A percentile compares a stretch with the other conserved stretches of the same genome.
phyloP scores from a whole-genome alignment of 2,329 filamentous ascomycete species.

The Apiospora phragmitis region DNA sequence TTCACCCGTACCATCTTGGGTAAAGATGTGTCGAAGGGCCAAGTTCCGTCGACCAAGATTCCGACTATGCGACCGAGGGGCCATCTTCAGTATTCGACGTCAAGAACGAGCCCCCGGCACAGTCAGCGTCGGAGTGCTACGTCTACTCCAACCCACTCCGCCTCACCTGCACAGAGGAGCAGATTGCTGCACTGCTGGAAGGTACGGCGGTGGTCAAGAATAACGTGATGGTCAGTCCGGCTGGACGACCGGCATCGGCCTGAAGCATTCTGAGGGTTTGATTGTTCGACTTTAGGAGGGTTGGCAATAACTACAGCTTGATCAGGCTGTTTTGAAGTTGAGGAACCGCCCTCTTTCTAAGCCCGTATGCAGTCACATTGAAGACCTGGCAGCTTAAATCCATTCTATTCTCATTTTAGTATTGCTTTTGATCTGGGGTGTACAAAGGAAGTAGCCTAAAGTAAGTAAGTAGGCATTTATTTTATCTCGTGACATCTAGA shows the following conservation, averaged over 20 bases:
- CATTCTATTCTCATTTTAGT: no score
- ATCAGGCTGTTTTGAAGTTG: no score
- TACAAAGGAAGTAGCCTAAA: no score
- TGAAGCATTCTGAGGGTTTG: not conserved
- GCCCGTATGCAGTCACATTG: no score
- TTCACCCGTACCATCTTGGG: constrained; percentile 49
- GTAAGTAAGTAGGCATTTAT: no score
- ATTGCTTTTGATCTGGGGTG: no score
- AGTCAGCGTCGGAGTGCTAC: constrained; percentile 13
- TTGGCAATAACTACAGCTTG: no score
- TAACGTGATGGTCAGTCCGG: constrained; percentile 12
- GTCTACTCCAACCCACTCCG: constrained; percentile 7
- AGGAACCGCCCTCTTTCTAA: no score
- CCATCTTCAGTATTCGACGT: constrained; percentile 17
- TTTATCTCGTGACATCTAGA: not conserved
- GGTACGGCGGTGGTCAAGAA: constrained; percentile 15
- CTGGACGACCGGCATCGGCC: constrained; percentile 1
- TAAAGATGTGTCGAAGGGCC: constrained; percentile 53
- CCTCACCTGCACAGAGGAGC: constrained; percentile 10
- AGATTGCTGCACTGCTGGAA: constrained; percentile 10
- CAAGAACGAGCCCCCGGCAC: constrained; percentile 13
- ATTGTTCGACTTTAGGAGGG: not conserved
- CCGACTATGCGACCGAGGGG: constrained; percentile 16
- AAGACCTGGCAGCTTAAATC: no score
- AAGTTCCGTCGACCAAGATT: constrained; percentile 28